phyloP scores from a whole-genome alignment of 495 filamentous ascomycete species.

The Penicillium steckii region DNA sequence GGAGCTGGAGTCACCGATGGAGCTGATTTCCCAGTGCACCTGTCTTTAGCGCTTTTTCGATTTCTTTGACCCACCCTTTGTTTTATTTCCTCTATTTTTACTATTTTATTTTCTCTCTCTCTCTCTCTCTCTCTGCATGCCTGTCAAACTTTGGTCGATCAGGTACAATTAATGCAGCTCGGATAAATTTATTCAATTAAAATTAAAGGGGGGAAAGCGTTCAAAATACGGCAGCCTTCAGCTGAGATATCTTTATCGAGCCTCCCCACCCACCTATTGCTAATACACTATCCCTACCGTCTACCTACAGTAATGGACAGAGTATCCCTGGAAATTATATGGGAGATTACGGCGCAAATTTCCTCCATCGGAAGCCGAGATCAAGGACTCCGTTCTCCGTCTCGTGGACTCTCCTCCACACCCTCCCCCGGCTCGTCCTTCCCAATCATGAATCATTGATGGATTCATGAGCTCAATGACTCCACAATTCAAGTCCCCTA shows the following conservation, averaged over 20 bases:
- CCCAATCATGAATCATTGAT: slow-evolving; percentile 12
- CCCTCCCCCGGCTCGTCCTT: background rate
- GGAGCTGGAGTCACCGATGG: slow-evolving; percentile 4
- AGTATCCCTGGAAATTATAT: background rate
- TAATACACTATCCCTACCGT: no score
- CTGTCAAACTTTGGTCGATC: slow-evolving; percentile 29
- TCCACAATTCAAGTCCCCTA: slow-evolving; percentile 6
- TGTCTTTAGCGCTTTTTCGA: slow-evolving; percentile 6
- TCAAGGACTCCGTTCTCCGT: background rate
- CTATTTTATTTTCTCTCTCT: slow-evolving; percentile 14
- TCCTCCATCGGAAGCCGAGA: background rate
- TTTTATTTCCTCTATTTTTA: slow-evolving; percentile 9
- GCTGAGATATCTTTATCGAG: background rate
- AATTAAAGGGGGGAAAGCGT: background rate
- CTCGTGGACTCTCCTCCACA: background rate
- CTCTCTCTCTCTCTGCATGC: background rate
- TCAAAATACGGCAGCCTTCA: background rate
- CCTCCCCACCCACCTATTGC: no score
- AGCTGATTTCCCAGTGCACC: slow-evolving; percentile 7
- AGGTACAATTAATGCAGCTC: slow-evolving; percentile 9
- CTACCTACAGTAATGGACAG: no score
- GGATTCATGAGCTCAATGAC: background rate
- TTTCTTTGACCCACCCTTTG: slow-evolving; percentile 2
- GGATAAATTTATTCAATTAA: background rate
- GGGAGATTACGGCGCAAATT: background rate